A percentile compares a stretch with the other conserved stretches of the same genome.
These are phyloP conservation scores for Erodium maritimum DNA, from an alignment of 345 rosid genomes.

Conservation along the genomic window DNA sequence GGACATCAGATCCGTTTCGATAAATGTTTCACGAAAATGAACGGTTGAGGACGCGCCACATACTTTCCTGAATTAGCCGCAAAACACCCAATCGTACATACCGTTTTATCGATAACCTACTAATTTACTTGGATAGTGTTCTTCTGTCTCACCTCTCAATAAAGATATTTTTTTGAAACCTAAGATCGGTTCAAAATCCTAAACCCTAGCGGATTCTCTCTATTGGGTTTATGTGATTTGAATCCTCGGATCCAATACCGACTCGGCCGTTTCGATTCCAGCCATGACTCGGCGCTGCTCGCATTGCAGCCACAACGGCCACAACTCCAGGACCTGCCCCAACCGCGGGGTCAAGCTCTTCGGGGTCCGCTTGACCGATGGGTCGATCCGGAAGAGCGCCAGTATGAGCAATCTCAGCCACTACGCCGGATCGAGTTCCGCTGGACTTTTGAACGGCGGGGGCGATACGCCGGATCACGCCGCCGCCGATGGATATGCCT, in stretches of 20 bases:
- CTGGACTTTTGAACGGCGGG: constrained; percentile 15
- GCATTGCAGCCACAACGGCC: constrained; percentile 98
- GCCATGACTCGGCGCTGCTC: constrained; percentile 94
- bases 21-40: neutral
- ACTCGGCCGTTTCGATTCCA: neutral
- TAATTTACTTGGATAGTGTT: constrained; percentile 1
- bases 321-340: constrained; percentile 95
- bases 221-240: too few species aligned
- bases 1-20: neutral
- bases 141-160: neutral
- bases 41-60: neutral
- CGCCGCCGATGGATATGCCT: constrained; percentile 70
- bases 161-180: neutral
- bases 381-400: constrained; percentile 91
- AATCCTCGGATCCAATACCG: neutral
- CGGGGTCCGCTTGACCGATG: constrained; percentile 91
- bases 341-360: constrained; percentile 90
- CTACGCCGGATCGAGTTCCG: constrained; percentile 46
- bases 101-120: neutral
- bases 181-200: neutral
- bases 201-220: constrained; percentile 9
- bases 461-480: constrained; percentile 51
- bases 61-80: neutral
- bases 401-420: constrained; percentile 89
- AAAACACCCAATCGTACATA: neutral